A percentile compares a stretch with the other conserved stretches of the same genome.
Evolutionary conservation across 1,139 yeast genomes (phyloP).

Genomic region (Hemisphaericaspora xylanilytica): DNA sequence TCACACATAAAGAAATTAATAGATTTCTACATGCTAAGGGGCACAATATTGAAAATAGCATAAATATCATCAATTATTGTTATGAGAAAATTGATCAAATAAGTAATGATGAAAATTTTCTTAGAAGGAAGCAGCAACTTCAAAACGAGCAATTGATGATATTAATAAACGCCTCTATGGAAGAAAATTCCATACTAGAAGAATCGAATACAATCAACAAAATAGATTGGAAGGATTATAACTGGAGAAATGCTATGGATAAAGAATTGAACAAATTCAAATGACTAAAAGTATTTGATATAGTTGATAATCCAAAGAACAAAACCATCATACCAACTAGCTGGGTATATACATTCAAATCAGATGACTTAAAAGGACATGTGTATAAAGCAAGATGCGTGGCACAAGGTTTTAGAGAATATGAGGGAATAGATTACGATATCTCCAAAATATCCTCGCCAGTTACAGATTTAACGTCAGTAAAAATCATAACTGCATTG

Average conservation of each 20-base stretch:
- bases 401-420: constrained; percentile 1
- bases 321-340: neutral
- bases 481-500: constrained; percentile 3
- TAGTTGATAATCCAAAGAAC: neutral
- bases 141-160: too few species aligned
- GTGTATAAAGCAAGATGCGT: constrained; percentile 3
- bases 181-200: too few species aligned
- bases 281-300: neutral
- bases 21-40: too few species aligned
- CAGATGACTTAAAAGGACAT: neutral
- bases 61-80: too few species aligned
- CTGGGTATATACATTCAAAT: neutral
- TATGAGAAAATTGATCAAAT: too few species aligned
- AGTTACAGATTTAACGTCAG: constrained; percentile 1
- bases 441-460: neutral
- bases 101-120: too few species aligned
- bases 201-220: too few species aligned
- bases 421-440: constrained; percentile 1
- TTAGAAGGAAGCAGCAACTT: too few species aligned
- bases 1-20: too few species aligned
- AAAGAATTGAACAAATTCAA: neutral
- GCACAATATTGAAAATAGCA: too few species aligned
- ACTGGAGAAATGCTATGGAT: neutral
- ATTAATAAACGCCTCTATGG: too few species aligned
- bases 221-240: neutral